phyloP scores from a whole-genome alignment of 768 basidiomycete species.

The Russula foetens region DNA sequence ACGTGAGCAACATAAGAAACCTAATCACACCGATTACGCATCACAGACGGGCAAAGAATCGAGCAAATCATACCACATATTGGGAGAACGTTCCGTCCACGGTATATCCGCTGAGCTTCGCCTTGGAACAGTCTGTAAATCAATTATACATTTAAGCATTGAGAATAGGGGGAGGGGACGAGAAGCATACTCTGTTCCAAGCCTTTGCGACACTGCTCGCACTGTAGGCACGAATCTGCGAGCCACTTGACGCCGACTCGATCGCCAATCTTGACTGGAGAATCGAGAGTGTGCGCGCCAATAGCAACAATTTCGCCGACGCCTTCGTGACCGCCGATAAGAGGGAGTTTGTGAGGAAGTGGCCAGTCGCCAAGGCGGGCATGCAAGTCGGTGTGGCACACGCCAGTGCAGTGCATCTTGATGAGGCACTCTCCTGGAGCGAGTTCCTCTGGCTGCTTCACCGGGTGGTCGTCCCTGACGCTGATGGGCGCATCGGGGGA shows the following conservation, averaged over 20 bases:
- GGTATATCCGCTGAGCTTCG: slow-evolving; percentile 58
- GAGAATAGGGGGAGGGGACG: not conserved
- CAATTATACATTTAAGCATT: not conserved
- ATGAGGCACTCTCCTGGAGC: slow-evolving; percentile 66
- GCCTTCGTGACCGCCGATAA: slow-evolving; percentile 75
- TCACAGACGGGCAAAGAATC: slow-evolving; percentile 13
- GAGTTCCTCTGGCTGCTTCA: slow-evolving; percentile 47
- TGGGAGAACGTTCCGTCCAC: slow-evolving; percentile 72
- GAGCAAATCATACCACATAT: slow-evolving; percentile 37
- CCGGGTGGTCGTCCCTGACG: slow-evolving; percentile 41
- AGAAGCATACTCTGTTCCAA: slow-evolving; percentile 58
- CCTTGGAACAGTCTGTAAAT: slow-evolving; percentile 47
- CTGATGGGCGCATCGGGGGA: slow-evolving; percentile 26
- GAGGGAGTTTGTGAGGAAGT: slow-evolving; percentile 48
- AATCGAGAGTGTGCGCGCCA: slow-evolving; percentile 48
- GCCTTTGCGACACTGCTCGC: slow-evolving; percentile 71
- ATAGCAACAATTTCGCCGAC: slow-evolving; percentile 79
- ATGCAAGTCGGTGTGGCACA: slow-evolving; percentile 85
- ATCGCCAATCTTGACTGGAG: slow-evolving; percentile 65
- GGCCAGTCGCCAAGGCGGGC: slow-evolving; percentile 79
- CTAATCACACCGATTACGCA: slow-evolving; percentile 22
- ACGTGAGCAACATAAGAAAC: slow-evolving; percentile 67
- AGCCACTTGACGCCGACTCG: slow-evolving; percentile 82
- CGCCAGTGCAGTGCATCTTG: slow-evolving; percentile 68
- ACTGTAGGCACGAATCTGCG: slow-evolving; percentile 64